Evolutionary conservation across 1,284 basidiomycete species (phyloP), one percentile per base, ranked within the genome.

Genomic region (Porodaedalea pini): DNA sequence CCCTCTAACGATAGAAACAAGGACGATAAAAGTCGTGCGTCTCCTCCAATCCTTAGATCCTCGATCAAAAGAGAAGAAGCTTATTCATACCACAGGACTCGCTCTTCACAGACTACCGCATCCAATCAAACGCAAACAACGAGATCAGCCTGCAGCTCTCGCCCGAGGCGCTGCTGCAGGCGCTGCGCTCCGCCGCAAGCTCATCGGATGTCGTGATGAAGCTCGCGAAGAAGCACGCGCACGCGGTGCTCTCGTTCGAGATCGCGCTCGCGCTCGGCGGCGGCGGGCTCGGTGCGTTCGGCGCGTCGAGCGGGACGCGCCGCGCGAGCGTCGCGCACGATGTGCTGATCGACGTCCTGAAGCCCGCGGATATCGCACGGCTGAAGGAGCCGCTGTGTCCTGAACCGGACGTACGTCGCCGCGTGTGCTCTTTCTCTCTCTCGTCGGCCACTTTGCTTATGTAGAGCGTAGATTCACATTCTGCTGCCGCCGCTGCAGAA

Each of bases 371-470:
- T 57, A 83, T 91, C 13, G 81, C 79, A 17, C 82, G 79, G 59
- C 76, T 96, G 55, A 78, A 76, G 17, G 92, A 96, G 68, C 94
- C 93, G 0, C 69, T 91, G 63, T 95, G 92, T 70, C 93, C 94
- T 0, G 86, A 90, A 43, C 91, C 93, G 5, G 90, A 96, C 66
- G 94, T 94, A 64, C 58, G 82, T 69, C 62, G 61, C 44, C n/a
- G 23, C n/a, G 10, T 51, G 44, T 44, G 44, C 17, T 32, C 60
- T 17, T 34, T 60, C 31, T 25, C 2, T 44, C 27, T 39, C 15
- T 55, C 39, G 13, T 34, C 8, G 19, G 27, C 15, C 36, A 41
- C 43, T 19, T 31, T 52, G 43, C 40, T 52, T 41, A 57, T 0
- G 50, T 40, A 47, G 3, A 21, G 48, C 1, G 7, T 54, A 96